A percentile compares a stretch with the other conserved stretches of the same genome.
Conservation (phyloP, 2,329 filamentous ascomycete species). For the Pyricularia sp. region DNA sequence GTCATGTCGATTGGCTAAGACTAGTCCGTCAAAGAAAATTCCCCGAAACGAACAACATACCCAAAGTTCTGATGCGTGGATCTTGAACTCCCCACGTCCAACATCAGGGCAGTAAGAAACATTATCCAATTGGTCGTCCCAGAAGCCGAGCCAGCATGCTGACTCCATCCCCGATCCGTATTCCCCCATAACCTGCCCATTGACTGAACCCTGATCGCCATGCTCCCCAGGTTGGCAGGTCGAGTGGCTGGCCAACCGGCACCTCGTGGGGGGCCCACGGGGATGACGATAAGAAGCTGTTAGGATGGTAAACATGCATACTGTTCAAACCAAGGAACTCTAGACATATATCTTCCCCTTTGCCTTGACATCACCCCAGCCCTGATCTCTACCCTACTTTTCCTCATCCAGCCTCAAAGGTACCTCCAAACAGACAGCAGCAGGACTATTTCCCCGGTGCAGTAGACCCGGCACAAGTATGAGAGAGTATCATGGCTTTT, state of each 20-base stretch:
- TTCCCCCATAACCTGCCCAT: neutral
- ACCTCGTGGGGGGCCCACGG: neutral
- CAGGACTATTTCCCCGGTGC: neutral
- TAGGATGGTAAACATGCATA: neutral
- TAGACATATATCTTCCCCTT: neutral
- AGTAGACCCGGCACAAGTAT: slow-evolving; percentile 25
- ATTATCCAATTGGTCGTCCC: neutral
- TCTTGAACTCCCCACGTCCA: neutral
- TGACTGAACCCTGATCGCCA: neutral
- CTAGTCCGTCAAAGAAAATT: neutral
- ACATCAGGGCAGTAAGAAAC: neutral
- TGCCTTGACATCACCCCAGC: neutral
- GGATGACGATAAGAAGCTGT: neutral
- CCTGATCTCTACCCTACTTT: neutral
- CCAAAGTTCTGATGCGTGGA: neutral
- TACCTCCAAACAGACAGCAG: slow-evolving; percentile 17
- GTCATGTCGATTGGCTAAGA: slow-evolving; percentile 4
- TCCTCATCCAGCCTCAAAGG: slow-evolving; percentile 8
- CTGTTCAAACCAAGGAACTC: neutral
- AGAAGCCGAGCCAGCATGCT: neutral
- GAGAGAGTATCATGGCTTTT: slow-evolving; percentile 67
- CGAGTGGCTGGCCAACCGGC: neutral
- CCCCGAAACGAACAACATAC: neutral
- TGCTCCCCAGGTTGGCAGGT: neutral
- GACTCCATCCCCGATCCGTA: neutral